These are phyloP conservation scores for Tremella fuciformis DNA, from an alignment of 768 basidiomycete species.

Conservation along the genomic window DNA sequence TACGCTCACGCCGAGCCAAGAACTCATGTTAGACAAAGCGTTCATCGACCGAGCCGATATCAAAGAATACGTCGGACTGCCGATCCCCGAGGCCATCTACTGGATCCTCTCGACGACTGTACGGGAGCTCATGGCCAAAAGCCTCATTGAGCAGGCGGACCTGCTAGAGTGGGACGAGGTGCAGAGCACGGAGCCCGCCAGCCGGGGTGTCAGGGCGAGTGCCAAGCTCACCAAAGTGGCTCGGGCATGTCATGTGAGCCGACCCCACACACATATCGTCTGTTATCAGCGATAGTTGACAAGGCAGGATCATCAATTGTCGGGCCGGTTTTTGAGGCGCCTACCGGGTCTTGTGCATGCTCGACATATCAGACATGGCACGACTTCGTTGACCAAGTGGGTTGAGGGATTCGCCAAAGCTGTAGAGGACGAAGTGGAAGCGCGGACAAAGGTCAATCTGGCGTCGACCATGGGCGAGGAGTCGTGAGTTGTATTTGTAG, in stretches of 20 bases:
- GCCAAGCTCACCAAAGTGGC: slow-evolving; percentile 67
- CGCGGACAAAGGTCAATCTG: slow-evolving; percentile 34
- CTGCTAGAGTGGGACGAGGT: slow-evolving; percentile 39
- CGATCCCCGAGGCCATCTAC: slow-evolving; percentile 86
- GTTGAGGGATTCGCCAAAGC: slow-evolving; percentile 79
- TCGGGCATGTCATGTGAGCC: slow-evolving; percentile 70
- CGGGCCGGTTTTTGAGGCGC: slow-evolving; percentile 83
- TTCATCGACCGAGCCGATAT: slow-evolving; percentile 97
- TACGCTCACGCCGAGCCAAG: background rate
- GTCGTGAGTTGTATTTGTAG: no score
- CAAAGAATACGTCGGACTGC: slow-evolving; percentile 87
- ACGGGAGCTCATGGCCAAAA: slow-evolving; percentile 69
- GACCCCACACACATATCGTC: background rate
- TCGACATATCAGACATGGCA: slow-evolving; percentile 59
- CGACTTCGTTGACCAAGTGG: slow-evolving; percentile 61
- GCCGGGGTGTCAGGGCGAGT: slow-evolving; percentile 54
- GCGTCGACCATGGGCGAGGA: slow-evolving; percentile 2
- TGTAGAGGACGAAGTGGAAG: slow-evolving; percentile 55
- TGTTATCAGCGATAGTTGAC: background rate
- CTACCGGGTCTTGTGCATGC: slow-evolving; percentile 93
- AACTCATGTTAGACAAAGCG: slow-evolving; percentile 66
- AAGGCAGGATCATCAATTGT: slow-evolving; percentile 63
- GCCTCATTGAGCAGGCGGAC: slow-evolving; percentile 67
- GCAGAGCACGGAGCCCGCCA: background rate
- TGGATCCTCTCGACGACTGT: slow-evolving; percentile 83